Conservation (phyloP, 768 basidiomycete species). For the Suillus americanus region DNA sequence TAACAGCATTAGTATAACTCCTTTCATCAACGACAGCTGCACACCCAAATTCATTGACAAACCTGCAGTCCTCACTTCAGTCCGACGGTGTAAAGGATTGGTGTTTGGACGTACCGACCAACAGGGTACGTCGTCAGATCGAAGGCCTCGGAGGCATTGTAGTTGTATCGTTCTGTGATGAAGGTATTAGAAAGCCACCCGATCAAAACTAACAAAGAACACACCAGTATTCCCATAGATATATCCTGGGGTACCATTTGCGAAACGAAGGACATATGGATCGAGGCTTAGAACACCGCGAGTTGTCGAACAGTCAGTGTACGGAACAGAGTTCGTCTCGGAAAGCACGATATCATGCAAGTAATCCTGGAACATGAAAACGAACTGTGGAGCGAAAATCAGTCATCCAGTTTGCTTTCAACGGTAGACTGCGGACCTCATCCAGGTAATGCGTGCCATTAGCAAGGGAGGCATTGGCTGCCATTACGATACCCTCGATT, state of each 20-base stretch:
- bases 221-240: conserved; percentile 57
- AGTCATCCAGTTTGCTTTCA: not conserved
- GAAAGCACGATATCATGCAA: conserved; percentile 46
- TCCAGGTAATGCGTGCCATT: conserved; percentile 50
- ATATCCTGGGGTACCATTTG: conserved; percentile 48
- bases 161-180: conserved; percentile 52
- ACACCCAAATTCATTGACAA: conserved; percentile 61
- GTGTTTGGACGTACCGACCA: conserved; percentile 32
- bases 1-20: not conserved
- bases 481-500: conserved; percentile 53
- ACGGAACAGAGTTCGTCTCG: conserved; percentile 54
- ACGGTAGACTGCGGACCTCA: conserved; percentile 36
- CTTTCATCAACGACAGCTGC: conserved; percentile 10
- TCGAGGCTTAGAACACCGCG: conserved; percentile 56
- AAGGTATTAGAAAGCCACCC: not conserved
- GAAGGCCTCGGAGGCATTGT: conserved; percentile 51
- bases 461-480: conserved; percentile 32
- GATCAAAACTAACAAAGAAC: conserved; percentile 9
- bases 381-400: conserved; percentile 34
- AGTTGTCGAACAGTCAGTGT: conserved; percentile 61
- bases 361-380: conserved; percentile 52
- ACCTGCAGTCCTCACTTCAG: conserved; percentile 29
- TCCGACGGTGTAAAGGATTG: not conserved
- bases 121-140: conserved; percentile 54
- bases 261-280: conserved; percentile 50